Percentiles rank a stretch among this genome's conserved stretches.
These are phyloP conservation scores for Heimioporus sp. DNA, from an alignment of 768 basidiomycete genomes.

Conservation along the genomic window DNA sequence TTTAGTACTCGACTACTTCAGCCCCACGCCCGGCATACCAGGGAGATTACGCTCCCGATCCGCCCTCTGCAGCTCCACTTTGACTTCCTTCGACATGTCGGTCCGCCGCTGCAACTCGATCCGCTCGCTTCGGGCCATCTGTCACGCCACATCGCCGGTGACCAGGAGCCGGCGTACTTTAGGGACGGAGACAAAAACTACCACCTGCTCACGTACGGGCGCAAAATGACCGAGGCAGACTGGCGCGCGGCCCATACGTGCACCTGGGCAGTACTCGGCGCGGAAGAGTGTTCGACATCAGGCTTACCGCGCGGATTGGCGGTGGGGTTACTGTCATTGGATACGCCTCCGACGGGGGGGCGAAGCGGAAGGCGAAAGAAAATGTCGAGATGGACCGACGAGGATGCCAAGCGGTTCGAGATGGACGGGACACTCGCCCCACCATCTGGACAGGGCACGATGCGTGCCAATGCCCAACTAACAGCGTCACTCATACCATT, in stretches of 20 bases:
- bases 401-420: constrained; percentile 21
- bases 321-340: too few species aligned
- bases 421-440: constrained; percentile 3
- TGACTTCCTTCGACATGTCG: constrained; percentile 2
- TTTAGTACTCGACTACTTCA: too few species aligned
- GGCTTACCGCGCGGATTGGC: constrained; percentile 48
- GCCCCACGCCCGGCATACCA: too few species aligned
- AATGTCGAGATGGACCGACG: constrained; percentile 36
- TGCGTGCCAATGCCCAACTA: too few species aligned
- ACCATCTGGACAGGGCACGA: neutral
- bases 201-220: constrained; percentile 70
- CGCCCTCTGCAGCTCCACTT: neutral
- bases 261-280: constrained; percentile 50
- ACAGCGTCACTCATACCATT: constrained; percentile 73
- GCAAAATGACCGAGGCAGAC: constrained; percentile 67
- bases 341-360: constrained; percentile 20
- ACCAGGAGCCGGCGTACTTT: constrained; percentile 86
- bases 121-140: constrained; percentile 1
- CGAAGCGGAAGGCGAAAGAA: constrained; percentile 57
- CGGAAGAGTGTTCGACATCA: constrained; percentile 52
- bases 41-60: too few species aligned
- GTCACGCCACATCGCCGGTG: neutral
- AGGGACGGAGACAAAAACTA: constrained; percentile 84
- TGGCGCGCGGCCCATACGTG: constrained; percentile 63
- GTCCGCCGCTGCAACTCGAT: constrained; percentile 9